A percentile compares a stretch with the other conserved stretches of the same genome.
These are phyloP conservation scores for Cladosporium sp. DNA, from an alignment of 2,329 filamentous ascomycete species.

Conservation along the genomic window DNA sequence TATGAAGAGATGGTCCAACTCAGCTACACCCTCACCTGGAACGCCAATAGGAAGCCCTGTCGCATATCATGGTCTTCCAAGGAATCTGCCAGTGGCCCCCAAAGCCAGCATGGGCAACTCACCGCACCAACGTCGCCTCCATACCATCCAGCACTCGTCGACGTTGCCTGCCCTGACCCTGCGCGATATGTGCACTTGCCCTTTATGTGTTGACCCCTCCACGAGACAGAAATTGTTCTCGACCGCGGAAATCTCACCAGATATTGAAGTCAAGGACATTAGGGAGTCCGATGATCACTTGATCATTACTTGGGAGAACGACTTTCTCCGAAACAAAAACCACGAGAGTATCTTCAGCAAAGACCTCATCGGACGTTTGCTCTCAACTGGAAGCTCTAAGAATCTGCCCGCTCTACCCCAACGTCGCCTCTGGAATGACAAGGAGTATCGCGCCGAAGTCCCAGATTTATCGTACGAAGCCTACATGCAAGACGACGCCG, in stretches of 20 bases:
- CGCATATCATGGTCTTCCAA: too few species aligned
- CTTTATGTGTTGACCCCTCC: conserved; percentile 54
- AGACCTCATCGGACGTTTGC: neutral
- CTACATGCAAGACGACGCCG: conserved; percentile 60
- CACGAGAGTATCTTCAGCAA: conserved; percentile 26
- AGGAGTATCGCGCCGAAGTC: conserved; percentile 45
- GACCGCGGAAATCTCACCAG: conserved; percentile 57
- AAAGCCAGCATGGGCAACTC: too few species aligned
- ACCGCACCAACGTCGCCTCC: too few species aligned
- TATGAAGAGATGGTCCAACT: too few species aligned
- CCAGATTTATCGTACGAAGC: conserved; percentile 63
- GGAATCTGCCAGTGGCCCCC: too few species aligned
- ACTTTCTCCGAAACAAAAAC: conserved; percentile 43
- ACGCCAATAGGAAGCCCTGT: too few species aligned
- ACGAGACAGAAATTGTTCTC: conserved; percentile 63
- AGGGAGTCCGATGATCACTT: conserved; percentile 25
- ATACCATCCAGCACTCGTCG: too few species aligned
- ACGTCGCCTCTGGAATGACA: conserved; percentile 41
- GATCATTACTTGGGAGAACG: conserved; percentile 53
- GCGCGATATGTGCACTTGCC: conserved; percentile 57
- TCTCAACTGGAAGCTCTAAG: neutral
- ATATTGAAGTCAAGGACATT: conserved; percentile 40
- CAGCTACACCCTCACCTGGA: too few species aligned
- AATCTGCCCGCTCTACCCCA: conserved; percentile 5
- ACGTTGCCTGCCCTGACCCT: conserved; percentile 30